Conservation (phyloP, 345 rosid genomes). For the Citrus cavaleriei region DNA sequence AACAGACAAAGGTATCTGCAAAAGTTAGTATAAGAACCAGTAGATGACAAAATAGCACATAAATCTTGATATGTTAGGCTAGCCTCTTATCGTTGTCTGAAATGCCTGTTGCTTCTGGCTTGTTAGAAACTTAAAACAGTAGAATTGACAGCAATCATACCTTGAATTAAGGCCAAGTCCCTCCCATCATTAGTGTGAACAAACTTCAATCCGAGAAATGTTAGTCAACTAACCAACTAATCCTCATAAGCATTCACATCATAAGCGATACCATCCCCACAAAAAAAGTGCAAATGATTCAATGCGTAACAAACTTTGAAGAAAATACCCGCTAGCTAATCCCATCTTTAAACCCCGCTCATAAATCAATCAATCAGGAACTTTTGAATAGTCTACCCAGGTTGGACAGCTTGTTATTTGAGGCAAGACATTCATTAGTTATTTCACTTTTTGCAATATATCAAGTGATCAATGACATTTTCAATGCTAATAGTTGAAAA, state of each 20-base stretch:
- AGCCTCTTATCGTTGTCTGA: no score
- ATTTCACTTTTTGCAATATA: neutral
- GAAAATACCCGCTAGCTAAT: neutral
- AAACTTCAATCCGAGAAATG: neutral
- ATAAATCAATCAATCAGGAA: neutral
- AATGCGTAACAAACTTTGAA: no score
- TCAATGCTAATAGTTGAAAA: neutral
- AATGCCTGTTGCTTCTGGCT: neutral
- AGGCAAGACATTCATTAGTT: neutral
- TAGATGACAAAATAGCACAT: neutral
- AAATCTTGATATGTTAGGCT: neutral
- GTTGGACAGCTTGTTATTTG: neutral
- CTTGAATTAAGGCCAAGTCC: neutral
- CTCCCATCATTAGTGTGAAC: neutral
- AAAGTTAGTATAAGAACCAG: neutral
- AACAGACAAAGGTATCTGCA: neutral
- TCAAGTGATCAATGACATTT: neutral
- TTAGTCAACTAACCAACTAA: neutral
- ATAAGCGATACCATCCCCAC: neutral
- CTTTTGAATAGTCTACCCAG: neutral
- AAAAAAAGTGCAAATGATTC: neutral
- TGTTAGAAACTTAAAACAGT: neutral
- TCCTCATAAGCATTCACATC: neutral
- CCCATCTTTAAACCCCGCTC: neutral
- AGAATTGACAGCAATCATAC: neutral